Conservation (phyloP, 2,329 filamentous ascomycete genomes). For the Penicillium sp. region DNA sequence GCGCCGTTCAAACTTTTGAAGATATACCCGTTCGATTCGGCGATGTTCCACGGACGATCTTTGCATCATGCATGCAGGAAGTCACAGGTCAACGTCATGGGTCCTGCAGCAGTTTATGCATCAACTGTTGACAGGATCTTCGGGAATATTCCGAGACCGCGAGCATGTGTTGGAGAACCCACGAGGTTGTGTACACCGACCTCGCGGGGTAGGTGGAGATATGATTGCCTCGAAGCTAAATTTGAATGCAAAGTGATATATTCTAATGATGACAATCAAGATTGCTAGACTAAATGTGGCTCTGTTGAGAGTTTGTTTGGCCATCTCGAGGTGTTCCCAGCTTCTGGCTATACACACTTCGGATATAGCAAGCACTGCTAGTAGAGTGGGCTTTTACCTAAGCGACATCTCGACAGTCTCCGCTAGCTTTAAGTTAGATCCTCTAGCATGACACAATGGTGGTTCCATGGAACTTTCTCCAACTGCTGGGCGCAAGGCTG, state of each 20-base stretch:
- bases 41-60: neutral
- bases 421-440: too few relatives aligned
- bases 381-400: too few relatives aligned
- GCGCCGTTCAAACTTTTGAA: too few relatives aligned
- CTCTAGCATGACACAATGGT: neutral
- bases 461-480: neutral
- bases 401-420: too few relatives aligned
- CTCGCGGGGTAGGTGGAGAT: neutral
- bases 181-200: neutral
- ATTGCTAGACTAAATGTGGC: too few relatives aligned
- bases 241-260: neutral
- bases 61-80: constrained; percentile 13
- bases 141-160: neutral
- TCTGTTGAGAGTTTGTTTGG: too few relatives aligned
- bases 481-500: neutral
- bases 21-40: too few relatives aligned
- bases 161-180: neutral
- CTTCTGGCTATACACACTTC: too few relatives aligned
- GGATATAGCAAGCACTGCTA: too few relatives aligned
- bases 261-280: too few relatives aligned
- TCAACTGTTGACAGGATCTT: neutral
- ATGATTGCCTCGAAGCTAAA: neutral
- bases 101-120: neutral
- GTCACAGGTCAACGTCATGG: neutral
- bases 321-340: too few relatives aligned